Base-by-base conservation (phyloP, 306 rosid species). In the Inga oerstediana region DNA sequence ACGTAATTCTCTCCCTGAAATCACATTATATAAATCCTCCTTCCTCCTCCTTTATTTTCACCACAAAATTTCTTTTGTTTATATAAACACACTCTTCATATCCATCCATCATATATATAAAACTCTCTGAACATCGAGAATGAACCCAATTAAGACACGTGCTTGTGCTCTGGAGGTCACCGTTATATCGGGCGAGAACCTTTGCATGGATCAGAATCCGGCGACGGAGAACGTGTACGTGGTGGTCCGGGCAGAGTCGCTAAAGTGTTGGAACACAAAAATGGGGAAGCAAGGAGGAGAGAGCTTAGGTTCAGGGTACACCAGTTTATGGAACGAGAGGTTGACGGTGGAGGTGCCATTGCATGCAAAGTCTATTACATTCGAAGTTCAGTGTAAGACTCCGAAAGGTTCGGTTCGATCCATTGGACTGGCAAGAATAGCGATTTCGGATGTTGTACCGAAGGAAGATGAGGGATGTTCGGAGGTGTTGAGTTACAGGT, bases 401-500 rank as follows among this genome's bases (percentile, higher is more conserved):
- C 69, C 82, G 5, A 81, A 54, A 15, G 81, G 87, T 0, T 37
- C 0, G 0, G 80, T 32, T 8, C 72, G 69, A 79, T 24, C 52
- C 5, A 56, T 90, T 59, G 93, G 90, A 0, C 44, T 81, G 32
- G 90, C 89, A 0, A 80, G 46, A 46, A 78, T 90, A 48, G 88
- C 88, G 3, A 78, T 80, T 9, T 77, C 89, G 3, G 91, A 91
- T 8, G 86, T 91, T 0, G 6, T 67, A 1, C 45, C 46, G 0
- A 35, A 35, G 72, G 72, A 39, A 39, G 41, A 72, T 2, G 76
- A 22, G 58, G 58, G 78, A 19, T 78, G 84, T 76, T 24, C 70
- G 84, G 92, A 91, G 43, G 85, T 80, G 56, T 46, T 90, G 87
- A 90, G 92, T 82, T 90, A 91, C 27, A 67, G 95, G 75, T 34